These are phyloP conservation scores for Mucor indicus DNA, from an alignment of 371 early-diverging fungal genomes.

Conservation along the genomic window DNA sequence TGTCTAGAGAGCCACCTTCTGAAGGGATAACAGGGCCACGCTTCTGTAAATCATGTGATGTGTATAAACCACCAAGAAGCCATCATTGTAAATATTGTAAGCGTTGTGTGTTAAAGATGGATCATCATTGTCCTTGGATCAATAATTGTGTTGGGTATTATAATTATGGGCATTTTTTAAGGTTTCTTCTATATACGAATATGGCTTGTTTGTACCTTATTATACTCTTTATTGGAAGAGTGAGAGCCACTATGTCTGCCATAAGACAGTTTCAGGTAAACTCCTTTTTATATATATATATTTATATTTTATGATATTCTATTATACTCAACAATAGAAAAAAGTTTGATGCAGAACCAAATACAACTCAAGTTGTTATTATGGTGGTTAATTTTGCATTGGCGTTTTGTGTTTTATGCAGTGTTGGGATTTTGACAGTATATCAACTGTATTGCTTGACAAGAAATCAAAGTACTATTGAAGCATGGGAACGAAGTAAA, in stretches of 20 bases:
- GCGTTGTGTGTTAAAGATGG: conserved; percentile 87
- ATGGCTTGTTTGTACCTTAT: conserved; percentile 53
- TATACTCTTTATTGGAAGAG: conserved; percentile 33
- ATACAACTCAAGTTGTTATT: conserved; percentile 60
- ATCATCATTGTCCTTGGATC: conserved; percentile 98
- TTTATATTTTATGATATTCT: too few species aligned
- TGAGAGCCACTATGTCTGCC: conserved; percentile 31
- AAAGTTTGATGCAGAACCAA: conserved; percentile 59
- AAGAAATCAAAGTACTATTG: conserved; percentile 94
- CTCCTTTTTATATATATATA: too few species aligned
- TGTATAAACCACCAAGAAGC: conserved; percentile 79
- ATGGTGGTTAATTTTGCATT: conserved; percentile 75
- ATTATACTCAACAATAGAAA: too few species aligned
- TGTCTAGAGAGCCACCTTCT: conserved; percentile 10
- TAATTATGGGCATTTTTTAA: conserved; percentile 88
- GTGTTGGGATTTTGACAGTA: conserved; percentile 76
- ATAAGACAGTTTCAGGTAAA: conserved; percentile 43
- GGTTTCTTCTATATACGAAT: conserved; percentile 77
- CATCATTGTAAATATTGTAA: conserved; percentile 85
- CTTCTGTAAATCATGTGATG: conserved; percentile 72
- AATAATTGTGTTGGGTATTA: conserved; percentile 93
- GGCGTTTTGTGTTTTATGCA: conserved; percentile 70
- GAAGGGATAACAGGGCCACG: conserved; percentile 51
- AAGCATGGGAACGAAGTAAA: conserved; percentile 79
- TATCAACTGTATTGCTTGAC: conserved; percentile 84